Conservation (phyloP, 306 rosid genomes). For the Medicago ruthenica region DNA sequence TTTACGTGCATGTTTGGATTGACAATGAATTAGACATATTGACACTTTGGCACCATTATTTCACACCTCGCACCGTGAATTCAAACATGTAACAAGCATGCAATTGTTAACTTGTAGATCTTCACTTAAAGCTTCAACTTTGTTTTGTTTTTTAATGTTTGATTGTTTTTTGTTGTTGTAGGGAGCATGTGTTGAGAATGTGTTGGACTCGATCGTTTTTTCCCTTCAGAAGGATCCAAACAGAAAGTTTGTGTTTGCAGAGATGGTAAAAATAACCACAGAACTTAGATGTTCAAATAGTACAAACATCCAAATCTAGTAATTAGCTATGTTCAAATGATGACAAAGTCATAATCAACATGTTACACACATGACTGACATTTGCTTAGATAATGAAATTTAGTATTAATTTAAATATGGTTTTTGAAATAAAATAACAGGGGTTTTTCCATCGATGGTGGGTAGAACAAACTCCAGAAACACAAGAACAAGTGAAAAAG, state of each 20-base stretch:
- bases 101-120: neutral
- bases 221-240: slow-evolving; percentile 80
- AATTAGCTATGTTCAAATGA: neutral
- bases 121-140: slow-evolving; percentile 2
- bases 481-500: slow-evolving; percentile 62
- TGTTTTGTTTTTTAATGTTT: neutral
- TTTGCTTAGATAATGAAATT: neutral
- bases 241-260: slow-evolving; percentile 82
- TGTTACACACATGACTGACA: neutral
- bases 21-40: neutral
- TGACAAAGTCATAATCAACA: neutral
- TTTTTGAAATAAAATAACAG: slow-evolving; percentile 43
- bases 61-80: no score
- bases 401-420: neutral
- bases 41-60: no score
- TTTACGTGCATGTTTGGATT: neutral
- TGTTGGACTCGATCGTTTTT: slow-evolving; percentile 75
- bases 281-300: neutral
- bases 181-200: slow-evolving; percentile 87
- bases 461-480: slow-evolving; percentile 64
- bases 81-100: neutral
- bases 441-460: slow-evolving; percentile 91
- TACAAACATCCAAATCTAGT: neutral
- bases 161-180: slow-evolving; percentile 28
- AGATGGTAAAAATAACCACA: slow-evolving; percentile 63